Conservation (phyloP, 1,284 basidiomycete genomes). For the Ustilago crameri region DNA sequence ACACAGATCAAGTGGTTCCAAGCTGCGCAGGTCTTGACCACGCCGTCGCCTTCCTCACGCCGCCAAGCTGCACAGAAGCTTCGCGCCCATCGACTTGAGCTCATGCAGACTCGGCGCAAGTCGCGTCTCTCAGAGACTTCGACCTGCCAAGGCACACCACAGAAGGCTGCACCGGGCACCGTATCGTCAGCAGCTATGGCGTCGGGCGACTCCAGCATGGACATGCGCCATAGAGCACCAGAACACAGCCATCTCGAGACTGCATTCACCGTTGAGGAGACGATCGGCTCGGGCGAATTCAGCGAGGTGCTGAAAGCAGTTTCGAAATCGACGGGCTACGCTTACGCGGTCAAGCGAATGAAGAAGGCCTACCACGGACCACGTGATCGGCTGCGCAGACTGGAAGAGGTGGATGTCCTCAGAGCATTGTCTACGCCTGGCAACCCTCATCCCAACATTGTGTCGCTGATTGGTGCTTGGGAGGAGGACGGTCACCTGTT, state of each 20-base stretch:
- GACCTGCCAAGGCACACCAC: conserved; percentile 39
- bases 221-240: conserved; percentile 7
- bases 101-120: conserved; percentile 39
- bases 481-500: conserved; percentile 90
- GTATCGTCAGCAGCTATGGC: conserved; percentile 4
- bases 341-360: conserved; percentile 93
- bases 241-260: conserved; percentile 51
- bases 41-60: conserved; percentile 55
- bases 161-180: conserved; percentile 19
- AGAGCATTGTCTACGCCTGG: conserved; percentile 75
- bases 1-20: conserved; percentile 63
- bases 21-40: conserved; percentile 58
- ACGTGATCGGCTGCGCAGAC: conserved; percentile 83
- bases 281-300: conserved; percentile 92
- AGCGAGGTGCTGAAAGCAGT: conserved; percentile 91
- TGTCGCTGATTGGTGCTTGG: conserved; percentile 95
- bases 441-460: conserved; percentile 71
- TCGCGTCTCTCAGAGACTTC: conserved; percentile 40
- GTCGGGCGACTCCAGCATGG: conserved; percentile 13
- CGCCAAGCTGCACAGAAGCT: conserved; percentile 38
- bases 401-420: conserved; percentile 95
- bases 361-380: conserved; percentile 87
- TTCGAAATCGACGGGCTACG: conserved; percentile 74
- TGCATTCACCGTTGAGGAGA: conserved; percentile 80
- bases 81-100: conserved; percentile 44